A percentile compares a stretch with the other conserved stretches of the same genome.
These are phyloP conservation scores for Fonsecaea erecta DNA, from an alignment of 2,329 filamentous ascomycete species.

Conservation along the genomic window DNA sequence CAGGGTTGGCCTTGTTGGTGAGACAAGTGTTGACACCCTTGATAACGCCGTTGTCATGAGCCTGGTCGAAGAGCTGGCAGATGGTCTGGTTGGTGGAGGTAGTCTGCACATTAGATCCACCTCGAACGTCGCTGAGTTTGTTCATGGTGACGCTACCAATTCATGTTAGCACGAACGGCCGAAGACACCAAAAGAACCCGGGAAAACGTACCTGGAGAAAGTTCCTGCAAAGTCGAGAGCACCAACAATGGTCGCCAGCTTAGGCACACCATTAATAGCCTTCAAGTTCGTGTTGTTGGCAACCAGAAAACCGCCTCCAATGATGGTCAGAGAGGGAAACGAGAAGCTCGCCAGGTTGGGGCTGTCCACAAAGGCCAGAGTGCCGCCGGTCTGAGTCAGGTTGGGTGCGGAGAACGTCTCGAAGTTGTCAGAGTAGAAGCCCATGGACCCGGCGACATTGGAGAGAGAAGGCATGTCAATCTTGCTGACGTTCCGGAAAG, in stretches of 20 bases:
- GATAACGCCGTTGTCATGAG: conserved; percentile 49
- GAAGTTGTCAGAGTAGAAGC: conserved; percentile 76
- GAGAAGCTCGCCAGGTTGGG: conserved; percentile 71
- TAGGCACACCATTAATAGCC: conserved; percentile 68
- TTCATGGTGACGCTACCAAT: conserved; percentile 71
- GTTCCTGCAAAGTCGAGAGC: conserved; percentile 83
- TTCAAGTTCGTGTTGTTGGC: conserved; percentile 84
- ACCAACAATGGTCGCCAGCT: conserved; percentile 72
- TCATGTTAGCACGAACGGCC: conserved; percentile 9
- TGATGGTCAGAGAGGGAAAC: conserved; percentile 68
- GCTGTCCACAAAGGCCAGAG: conserved; percentile 64
- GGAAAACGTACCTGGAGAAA: conserved; percentile 55
- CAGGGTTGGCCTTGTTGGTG: conserved; percentile 44
- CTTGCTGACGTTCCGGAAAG: conserved; percentile 76
- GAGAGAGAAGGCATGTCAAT: conserved; percentile 75
- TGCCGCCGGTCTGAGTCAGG: conserved; percentile 52
- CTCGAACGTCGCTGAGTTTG: conserved; percentile 68
- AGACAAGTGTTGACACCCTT: conserved; percentile 55
- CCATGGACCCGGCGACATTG: conserved; percentile 76
- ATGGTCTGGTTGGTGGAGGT: conserved; percentile 62
- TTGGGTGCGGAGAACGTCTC: conserved; percentile 51
- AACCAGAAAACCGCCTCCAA: conserved; percentile 81
- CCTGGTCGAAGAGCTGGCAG: conserved; percentile 60
- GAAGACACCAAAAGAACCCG: conserved; percentile 41
- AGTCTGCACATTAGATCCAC: conserved; percentile 71